Percentiles rank a stretch among this genome's conserved stretches.
Conservation (phyloP, 257 asterid genomes). For the Rehmannia glutinosa region DNA sequence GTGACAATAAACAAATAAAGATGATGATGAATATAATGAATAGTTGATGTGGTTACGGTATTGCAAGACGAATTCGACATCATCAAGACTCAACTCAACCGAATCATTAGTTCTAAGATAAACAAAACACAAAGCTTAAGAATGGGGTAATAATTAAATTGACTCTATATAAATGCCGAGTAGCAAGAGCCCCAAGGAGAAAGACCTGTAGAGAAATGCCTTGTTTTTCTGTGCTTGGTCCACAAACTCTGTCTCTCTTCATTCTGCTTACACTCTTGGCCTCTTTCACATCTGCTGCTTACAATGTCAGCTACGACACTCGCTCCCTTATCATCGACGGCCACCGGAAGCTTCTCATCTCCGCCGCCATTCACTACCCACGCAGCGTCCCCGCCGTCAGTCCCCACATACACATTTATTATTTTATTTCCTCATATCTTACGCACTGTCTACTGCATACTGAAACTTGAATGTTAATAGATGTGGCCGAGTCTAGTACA, state of each 20-base stretch:
- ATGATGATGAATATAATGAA: no score
- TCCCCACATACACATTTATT: neutral
- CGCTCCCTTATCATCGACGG: constrained; percentile 91
- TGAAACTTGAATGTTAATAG: constrained; percentile 24
- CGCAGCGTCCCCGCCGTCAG: constrained; percentile 92
- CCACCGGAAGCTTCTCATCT: constrained; percentile 71
- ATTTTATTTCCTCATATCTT: neutral
- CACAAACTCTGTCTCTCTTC: neutral
- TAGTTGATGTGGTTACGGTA: no score
- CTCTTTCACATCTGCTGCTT: constrained; percentile 26
- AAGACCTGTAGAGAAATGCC: neutral
- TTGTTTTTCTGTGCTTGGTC: neutral
- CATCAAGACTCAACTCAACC: no score
- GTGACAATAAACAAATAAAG: no score
- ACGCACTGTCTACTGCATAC: neutral
- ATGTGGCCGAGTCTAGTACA: constrained; percentile 92
- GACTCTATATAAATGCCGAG: no score
- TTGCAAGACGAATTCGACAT: no score
- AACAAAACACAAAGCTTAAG: no score
- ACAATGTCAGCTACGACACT: constrained; percentile 67
- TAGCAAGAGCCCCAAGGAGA: neutral
- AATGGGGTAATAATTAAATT: no score
- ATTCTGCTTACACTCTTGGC: neutral
- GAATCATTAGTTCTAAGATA: no score
- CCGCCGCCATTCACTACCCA: constrained; percentile 90